Conservation (phyloP, 2,329 filamentous ascomycete species). For the Arthrobotrys pseudoclavata region DNA sequence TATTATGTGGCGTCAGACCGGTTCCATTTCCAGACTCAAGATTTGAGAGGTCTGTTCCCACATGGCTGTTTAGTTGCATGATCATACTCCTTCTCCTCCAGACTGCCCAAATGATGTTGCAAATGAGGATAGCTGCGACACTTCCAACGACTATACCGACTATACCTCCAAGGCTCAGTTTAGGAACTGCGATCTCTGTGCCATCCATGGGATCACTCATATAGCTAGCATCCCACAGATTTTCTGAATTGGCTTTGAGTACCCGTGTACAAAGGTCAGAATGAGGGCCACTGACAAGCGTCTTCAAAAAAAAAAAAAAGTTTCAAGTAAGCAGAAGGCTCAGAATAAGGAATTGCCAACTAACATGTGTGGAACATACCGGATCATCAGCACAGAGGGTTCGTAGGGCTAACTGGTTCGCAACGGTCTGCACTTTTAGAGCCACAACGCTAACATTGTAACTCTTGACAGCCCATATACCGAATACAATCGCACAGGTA, state of each 20-base stretch:
- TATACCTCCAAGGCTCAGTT: slow-evolving; percentile 43
- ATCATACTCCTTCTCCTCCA: slow-evolving; percentile 48
- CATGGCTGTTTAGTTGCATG: slow-evolving; percentile 53
- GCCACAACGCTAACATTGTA: slow-evolving; percentile 56
- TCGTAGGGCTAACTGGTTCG: slow-evolving; percentile 50
- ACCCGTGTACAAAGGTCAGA: background rate
- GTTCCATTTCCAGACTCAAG: slow-evolving; percentile 34
- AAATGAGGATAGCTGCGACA: slow-evolving; percentile 34
- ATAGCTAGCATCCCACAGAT: slow-evolving; percentile 38
- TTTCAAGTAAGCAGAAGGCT: background rate
- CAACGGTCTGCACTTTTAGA: slow-evolving; percentile 54
- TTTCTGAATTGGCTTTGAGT: slow-evolving; percentile 1
- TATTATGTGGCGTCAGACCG: slow-evolving; percentile 15
- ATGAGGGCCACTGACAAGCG: slow-evolving; percentile 8
- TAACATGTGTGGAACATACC: slow-evolving; percentile 20
- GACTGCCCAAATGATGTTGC: slow-evolving; percentile 48
- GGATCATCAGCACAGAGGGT: slow-evolving; percentile 38
- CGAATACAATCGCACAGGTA: slow-evolving; percentile 56
- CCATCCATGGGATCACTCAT: slow-evolving; percentile 40
- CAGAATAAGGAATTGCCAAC: background rate
- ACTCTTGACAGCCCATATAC: slow-evolving; percentile 57
- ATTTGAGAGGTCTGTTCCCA: slow-evolving; percentile 52
- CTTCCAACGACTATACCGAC: slow-evolving; percentile 51
- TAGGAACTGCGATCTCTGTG: slow-evolving; percentile 39
- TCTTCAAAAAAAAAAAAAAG: slow-evolving; percentile 19